Evolutionary conservation across 2,329 filamentous ascomycete genomes (phyloP).

Genomic region (Ophiostoma sp.): DNA sequence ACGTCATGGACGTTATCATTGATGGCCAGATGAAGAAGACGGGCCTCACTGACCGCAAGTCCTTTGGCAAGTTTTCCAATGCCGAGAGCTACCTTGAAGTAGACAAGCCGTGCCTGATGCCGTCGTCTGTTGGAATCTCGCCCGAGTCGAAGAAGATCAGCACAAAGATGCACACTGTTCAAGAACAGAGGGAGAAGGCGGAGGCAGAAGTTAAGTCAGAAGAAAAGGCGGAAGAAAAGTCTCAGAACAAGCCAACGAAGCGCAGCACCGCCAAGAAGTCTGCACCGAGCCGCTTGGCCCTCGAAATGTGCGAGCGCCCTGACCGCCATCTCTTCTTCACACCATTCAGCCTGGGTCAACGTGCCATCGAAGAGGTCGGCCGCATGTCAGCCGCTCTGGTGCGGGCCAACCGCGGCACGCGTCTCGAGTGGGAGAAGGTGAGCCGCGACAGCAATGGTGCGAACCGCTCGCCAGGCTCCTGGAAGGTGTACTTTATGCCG

Average conservation of each 20-base stretch:
- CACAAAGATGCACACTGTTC: neutral
- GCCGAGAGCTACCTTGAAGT: conserved; percentile 40
- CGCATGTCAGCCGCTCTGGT: conserved; percentile 19
- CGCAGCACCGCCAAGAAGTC: neutral
- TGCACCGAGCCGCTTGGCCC: neutral
- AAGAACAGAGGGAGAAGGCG: neutral
- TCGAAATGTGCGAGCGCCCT: conserved; percentile 38
- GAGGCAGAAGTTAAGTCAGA: neutral
- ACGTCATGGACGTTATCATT: conserved; percentile 40
- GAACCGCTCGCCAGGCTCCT: conserved; percentile 20
- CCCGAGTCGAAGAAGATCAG: neutral
- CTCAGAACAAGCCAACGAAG: neutral
- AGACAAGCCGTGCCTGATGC: conserved; percentile 38
- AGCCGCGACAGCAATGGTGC: neutral
- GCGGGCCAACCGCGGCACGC: conserved; percentile 14
- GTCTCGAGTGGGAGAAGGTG: conserved; percentile 15
- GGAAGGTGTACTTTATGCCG: conserved; percentile 21
- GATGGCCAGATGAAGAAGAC: conserved; percentile 24
- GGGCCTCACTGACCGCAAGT: conserved; percentile 40
- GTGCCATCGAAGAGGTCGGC: conserved; percentile 32
- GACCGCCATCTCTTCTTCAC: conserved; percentile 50
- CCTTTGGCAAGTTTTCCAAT: conserved; percentile 37
- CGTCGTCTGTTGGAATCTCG: conserved; percentile 16
- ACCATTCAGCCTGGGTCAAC: conserved; percentile 41
- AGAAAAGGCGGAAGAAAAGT: neutral